phyloP scores from a whole-genome alignment of 306 rosid species.

The Spatholobus suberectus region DNA sequence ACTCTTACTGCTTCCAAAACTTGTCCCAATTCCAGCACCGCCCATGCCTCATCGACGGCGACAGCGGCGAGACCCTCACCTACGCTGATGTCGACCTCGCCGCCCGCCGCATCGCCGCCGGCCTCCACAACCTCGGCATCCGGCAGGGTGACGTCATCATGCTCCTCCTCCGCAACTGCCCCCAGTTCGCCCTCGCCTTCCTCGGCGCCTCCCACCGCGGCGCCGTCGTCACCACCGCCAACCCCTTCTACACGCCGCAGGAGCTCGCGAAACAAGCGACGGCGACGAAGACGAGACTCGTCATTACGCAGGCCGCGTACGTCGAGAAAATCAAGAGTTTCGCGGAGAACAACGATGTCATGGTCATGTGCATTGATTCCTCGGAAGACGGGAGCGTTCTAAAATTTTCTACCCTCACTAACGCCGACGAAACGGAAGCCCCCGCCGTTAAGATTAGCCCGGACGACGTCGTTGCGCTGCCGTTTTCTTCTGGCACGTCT shows the following conservation, averaged over 20 bases:
- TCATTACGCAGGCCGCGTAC: slow-evolving; percentile 59
- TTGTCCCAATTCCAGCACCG: slow-evolving; percentile 57
- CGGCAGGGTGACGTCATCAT: slow-evolving; percentile 73
- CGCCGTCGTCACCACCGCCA: slow-evolving; percentile 68
- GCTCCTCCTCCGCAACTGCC: slow-evolving; percentile 84
- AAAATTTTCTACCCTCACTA: slow-evolving; percentile 45
- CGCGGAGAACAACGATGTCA: slow-evolving; percentile 32
- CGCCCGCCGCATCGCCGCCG: slow-evolving; percentile 61
- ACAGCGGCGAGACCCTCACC: slow-evolving; percentile 56
- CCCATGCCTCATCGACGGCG: slow-evolving; percentile 73
- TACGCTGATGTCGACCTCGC: slow-evolving; percentile 66
- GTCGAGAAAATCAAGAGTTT: slow-evolving; percentile 54
- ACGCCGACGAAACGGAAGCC: slow-evolving; percentile 52
- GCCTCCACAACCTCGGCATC: slow-evolving; percentile 63
- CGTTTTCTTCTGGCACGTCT: slow-evolving; percentile 81
- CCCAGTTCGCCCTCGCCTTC: slow-evolving; percentile 72
- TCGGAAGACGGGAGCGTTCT: background rate
- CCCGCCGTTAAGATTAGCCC: slow-evolving; percentile 65
- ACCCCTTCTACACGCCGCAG: slow-evolving; percentile 67
- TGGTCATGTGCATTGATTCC: slow-evolving; percentile 51
- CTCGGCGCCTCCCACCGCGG: slow-evolving; percentile 73
- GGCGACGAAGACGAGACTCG: slow-evolving; percentile 57
- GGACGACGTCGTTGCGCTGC: slow-evolving; percentile 79
- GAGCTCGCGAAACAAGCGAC: slow-evolving; percentile 68
- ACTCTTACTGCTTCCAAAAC: slow-evolving; percentile 74